Evolutionary conservation across 768 basidiomycete genomes (phyloP), one percentile per base, ranked within the genome.

Genomic region (Neoboletus magnificus): DNA sequence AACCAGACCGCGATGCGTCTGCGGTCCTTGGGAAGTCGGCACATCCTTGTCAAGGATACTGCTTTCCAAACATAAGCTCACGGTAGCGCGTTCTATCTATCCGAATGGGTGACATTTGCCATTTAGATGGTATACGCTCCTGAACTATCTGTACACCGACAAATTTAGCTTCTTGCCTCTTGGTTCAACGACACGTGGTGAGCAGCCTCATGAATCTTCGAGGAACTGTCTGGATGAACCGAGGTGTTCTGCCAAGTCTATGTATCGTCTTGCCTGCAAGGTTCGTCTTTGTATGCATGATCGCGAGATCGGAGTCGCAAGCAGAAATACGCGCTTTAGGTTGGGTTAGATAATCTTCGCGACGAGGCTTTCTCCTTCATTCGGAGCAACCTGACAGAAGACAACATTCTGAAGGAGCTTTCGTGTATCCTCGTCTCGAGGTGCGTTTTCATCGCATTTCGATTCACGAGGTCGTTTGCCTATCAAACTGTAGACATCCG

Each of bases 211-310:
- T 3, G 25, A 45, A 23, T 50, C 46, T 10, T 57, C 52, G 16
- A 53, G 52, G 40, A 54, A 41, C 41, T 27, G 50, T 16, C n/a
- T 52, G 0, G 65, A 64, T 20, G 39, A 33, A 16, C 50, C 55
- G 3, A 52, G 32, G 9, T 77, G 74, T 55, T 78, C 77, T 6
- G 73, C 76, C 0, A 78, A 78, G 51, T 79, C 77, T 0, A 78
- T 78, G 73, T 78, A 76, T 55, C 72, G 77, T 33, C 63, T 78
- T 0, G 76, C 77, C 0, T 59, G 59, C 45, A 76, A 77, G 67
- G 77, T 74, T 48, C 11, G 62, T 54, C 13, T 32, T 32, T 5
- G 30, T 32, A 32, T 39, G 3, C 8, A 0, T 10, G 0, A 15
- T 18, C 37, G 2, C 5, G 20, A n/a, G 18, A 15, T 10, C 0